Evolutionary conservation across 2,329 filamentous ascomycete genomes (phyloP).

Genomic region (Aspergillus candidus): DNA sequence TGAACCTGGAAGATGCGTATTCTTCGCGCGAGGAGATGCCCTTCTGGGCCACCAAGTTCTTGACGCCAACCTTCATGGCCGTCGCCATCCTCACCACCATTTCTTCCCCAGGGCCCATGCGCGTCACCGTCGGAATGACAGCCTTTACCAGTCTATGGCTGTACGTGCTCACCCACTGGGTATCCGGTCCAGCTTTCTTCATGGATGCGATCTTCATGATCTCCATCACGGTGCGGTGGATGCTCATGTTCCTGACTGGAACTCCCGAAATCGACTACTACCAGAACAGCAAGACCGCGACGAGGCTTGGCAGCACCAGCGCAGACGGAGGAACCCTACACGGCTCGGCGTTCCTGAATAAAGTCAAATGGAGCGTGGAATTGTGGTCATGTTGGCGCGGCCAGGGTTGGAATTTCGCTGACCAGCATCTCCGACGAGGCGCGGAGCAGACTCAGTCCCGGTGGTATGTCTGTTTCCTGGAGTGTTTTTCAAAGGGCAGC

Average conservation of each 20-base stretch:
- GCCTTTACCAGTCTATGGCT: constrained; percentile 1
- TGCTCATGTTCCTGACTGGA: neutral
- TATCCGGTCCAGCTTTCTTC: neutral
- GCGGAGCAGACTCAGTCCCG: constrained; percentile 1
- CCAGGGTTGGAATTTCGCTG: constrained; percentile 1
- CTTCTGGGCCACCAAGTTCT: neutral
- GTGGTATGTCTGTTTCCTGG: neutral
- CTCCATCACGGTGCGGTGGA: constrained; percentile 1
- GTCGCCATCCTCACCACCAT: constrained; percentile 1
- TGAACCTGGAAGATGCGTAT: neutral
- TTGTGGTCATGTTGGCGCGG: constrained; percentile 1
- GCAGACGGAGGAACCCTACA: neutral
- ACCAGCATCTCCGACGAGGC: neutral
- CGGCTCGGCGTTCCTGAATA: neutral
- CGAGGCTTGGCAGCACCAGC: neutral
- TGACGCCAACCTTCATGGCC: constrained; percentile 1
- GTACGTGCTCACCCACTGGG: constrained; percentile 1
- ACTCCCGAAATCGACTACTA: constrained; percentile 1
- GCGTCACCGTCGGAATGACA: neutral
- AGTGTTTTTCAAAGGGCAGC: too few species aligned
- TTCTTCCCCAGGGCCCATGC: neutral
- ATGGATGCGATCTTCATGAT: constrained; percentile 3
- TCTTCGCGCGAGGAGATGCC: constrained; percentile 1
- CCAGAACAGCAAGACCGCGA: neutral
- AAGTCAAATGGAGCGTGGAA: constrained; percentile 1